A percentile compares a stretch with the other conserved stretches of the same genome.
These are phyloP conservation scores for Fusarium chlamydosporum DNA, from an alignment of 2,329 filamentous ascomycete genomes.

Conservation along the genomic window DNA sequence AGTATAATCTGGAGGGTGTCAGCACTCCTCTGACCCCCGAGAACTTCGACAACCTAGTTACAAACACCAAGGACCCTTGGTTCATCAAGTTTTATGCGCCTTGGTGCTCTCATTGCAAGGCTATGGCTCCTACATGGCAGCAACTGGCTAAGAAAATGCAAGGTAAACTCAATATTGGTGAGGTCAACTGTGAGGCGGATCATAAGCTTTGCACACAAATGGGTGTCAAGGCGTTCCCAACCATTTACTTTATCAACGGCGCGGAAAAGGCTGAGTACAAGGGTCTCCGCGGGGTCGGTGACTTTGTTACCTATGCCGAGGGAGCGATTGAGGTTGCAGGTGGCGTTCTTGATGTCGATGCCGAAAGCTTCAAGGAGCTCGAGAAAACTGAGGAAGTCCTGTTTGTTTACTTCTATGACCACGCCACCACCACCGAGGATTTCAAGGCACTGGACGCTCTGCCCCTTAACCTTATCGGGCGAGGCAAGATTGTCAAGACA, in stretches of 20 bases:
- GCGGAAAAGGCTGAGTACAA: constrained; percentile 94
- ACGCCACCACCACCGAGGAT: constrained; percentile 93
- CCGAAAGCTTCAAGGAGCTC: constrained; percentile 80
- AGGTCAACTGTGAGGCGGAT: constrained; percentile 94
- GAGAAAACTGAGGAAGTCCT: constrained; percentile 96
- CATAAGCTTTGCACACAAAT: constrained; percentile 93
- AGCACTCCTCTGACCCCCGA: constrained; percentile 85
- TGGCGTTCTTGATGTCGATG: constrained; percentile 86
- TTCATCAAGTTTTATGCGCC: constrained; percentile 99
- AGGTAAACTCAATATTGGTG: constrained; percentile 89
- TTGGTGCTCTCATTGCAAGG: constrained; percentile 97
- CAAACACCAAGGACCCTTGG: constrained; percentile 91
- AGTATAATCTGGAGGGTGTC: constrained; percentile 80
- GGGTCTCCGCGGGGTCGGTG: constrained; percentile 90
- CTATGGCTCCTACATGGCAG: constrained; percentile 89
- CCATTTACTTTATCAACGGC: constrained; percentile 91
- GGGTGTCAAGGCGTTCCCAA: constrained; percentile 83
- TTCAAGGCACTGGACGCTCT: constrained; percentile 89
- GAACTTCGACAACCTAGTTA: constrained; percentile 87
- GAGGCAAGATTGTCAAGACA: constrained; percentile 93
- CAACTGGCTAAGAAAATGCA: constrained; percentile 93
- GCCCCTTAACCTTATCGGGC: constrained; percentile 88
- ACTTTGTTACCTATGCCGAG: constrained; percentile 87
- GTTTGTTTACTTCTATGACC: constrained; percentile 97
- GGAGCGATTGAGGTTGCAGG: constrained; percentile 84